These are phyloP conservation scores for Friedmanniomyces endolithicus DNA, from an alignment of 495 filamentous ascomycete species.

Conservation along the genomic window DNA sequence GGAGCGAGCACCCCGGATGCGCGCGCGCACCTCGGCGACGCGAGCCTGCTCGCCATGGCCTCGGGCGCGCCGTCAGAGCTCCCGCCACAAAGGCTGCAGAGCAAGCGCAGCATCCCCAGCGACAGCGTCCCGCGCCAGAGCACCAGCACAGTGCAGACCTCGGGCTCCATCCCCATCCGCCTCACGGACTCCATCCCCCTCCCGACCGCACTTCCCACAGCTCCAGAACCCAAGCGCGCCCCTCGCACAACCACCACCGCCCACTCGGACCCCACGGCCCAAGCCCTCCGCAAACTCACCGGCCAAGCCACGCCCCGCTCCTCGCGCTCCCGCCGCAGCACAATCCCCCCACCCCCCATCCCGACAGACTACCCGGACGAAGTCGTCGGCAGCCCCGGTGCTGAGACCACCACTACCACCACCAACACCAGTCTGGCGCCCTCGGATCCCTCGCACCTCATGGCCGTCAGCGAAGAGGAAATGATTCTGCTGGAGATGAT, in stretches of 20 bases:
- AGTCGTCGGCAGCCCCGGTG: too few relatives aligned
- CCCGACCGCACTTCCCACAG: not conserved
- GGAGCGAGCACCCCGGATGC: not conserved
- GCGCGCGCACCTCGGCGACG: not conserved
- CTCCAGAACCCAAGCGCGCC: not conserved
- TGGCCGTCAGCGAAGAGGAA: constrained; percentile 79
- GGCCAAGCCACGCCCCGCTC: not conserved
- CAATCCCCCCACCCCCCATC: too few relatives aligned
- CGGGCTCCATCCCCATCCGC: constrained; percentile 15
- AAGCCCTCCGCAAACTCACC: constrained; percentile 2
- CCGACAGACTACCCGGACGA: too few relatives aligned
- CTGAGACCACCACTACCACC: too few relatives aligned
- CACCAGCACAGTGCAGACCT: constrained; percentile 14
- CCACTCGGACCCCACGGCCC: not conserved
- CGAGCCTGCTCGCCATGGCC: not conserved
- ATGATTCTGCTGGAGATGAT: constrained; percentile 71
- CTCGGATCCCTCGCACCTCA: constrained; percentile 41
- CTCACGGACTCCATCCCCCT: constrained; percentile 5
- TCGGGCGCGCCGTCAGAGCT: not conserved
- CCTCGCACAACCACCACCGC: not conserved
- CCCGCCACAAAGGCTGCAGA: constrained; percentile 5
- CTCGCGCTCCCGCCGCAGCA: not conserved
- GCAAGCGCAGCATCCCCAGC: not conserved
- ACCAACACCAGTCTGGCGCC: constrained; percentile 14
- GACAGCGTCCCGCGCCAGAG: constrained; percentile 7